Evolutionary conservation across 2,329 filamentous ascomycete species (phyloP).

Genomic region (Neonectria hederae): DNA sequence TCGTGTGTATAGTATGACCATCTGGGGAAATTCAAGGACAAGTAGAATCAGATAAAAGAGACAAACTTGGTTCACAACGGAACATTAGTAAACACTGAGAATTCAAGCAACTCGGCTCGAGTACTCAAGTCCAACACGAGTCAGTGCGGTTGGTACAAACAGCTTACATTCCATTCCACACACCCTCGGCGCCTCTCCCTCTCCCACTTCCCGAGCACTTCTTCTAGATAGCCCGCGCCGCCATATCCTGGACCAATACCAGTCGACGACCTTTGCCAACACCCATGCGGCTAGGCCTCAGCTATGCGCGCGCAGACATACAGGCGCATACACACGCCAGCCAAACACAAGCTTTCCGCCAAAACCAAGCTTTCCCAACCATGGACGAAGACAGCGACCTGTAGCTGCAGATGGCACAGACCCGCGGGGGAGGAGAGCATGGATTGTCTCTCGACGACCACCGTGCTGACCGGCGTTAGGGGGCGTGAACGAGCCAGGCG

Average conservation of each 20-base stretch:
- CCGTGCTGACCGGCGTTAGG: constrained; percentile 20
- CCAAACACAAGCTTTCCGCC: constrained; percentile 2
- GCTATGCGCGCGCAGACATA: constrained; percentile 1
- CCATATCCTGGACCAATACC: background rate
- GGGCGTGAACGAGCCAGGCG: constrained; percentile 16
- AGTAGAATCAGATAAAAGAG: constrained; percentile 19
- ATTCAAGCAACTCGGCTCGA: background rate
- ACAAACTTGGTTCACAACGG: constrained; percentile 8
- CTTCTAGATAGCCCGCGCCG: background rate
- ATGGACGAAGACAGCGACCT: constrained; percentile 13
- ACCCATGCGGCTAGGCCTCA: background rate
- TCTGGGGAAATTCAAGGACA: constrained; percentile 10
- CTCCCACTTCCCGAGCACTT: background rate
- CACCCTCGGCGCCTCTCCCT: background rate
- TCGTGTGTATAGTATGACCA: constrained; percentile 29
- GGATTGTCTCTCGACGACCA: constrained; percentile 21
- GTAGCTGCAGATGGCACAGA: constrained; percentile 30
- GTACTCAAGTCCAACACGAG: background rate
- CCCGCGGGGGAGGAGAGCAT: constrained; percentile 15
- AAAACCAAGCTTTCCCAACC: constrained; percentile 5
- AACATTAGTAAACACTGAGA: background rate
- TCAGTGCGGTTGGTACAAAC: background rate
- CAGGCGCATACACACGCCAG: constrained; percentile 3
- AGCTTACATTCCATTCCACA: background rate
- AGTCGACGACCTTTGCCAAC: background rate